These are phyloP conservation scores for Leucoagaricus sp. DNA, from an alignment of 1,284 basidiomycete species.

Conservation along the genomic window DNA sequence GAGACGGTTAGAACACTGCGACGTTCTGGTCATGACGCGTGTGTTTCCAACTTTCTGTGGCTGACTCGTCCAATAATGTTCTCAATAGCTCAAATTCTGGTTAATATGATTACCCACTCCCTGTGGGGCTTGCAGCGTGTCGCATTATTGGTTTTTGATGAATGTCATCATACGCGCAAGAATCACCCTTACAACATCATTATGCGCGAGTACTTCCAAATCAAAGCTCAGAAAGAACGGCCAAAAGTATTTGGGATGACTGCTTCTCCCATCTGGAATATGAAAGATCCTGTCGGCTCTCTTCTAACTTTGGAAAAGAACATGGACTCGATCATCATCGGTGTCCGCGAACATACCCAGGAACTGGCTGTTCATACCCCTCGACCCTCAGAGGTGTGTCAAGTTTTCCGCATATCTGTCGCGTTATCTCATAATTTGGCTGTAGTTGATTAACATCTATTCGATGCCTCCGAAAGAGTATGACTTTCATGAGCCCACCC, in stretches of 20 bases:
- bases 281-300: slow-evolving; percentile 60
- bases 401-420: too few relatives aligned
- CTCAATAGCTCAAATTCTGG: slow-evolving; percentile 72
- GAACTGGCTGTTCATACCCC: slow-evolving; percentile 65
- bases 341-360: slow-evolving; percentile 63
- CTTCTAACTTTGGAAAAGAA: slow-evolving; percentile 67
- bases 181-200: slow-evolving; percentile 82
- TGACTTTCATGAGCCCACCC: slow-evolving; percentile 53
- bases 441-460: slow-evolving; percentile 61
- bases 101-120: slow-evolving; percentile 77
- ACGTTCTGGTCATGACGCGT: slow-evolving; percentile 86
- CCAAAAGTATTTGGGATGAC: slow-evolving; percentile 91
- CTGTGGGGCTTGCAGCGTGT: slow-evolving; percentile 74
- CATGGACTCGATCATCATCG: slow-evolving; percentile 72
- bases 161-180: slow-evolving; percentile 79
- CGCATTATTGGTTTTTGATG: slow-evolving; percentile 79
- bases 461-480: slow-evolving; percentile 49
- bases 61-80: background rate
- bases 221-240: slow-evolving; percentile 40
- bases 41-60: slow-evolving; percentile 14
- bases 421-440: too few relatives aligned
- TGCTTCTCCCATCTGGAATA: slow-evolving; percentile 82
- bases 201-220: slow-evolving; percentile 74
- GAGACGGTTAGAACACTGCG: slow-evolving; percentile 57
- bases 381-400: slow-evolving; percentile 63